Evolutionary conservation across 2,329 filamentous ascomycete species (phyloP).

Genomic region (Neospermospora avenae): DNA sequence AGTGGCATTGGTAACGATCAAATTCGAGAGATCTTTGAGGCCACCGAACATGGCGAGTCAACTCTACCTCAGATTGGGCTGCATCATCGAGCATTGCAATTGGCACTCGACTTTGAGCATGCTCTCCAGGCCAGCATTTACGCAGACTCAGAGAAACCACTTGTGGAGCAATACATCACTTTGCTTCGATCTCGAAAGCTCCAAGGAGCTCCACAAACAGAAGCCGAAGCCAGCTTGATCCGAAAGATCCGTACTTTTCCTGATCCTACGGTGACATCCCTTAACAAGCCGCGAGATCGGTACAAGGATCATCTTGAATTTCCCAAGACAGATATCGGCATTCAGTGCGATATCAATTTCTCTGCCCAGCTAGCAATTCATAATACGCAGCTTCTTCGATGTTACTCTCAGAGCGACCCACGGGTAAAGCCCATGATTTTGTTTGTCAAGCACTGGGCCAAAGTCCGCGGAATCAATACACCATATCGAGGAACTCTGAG

Average conservation of each 20-base stretch:
- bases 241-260: constrained; percentile 31
- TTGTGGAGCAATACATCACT: constrained; percentile 48
- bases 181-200: constrained; percentile 41
- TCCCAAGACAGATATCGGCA: constrained; percentile 71
- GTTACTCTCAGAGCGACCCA: constrained; percentile 75
- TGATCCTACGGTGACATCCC: constrained; percentile 43
- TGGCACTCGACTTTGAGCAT: constrained; percentile 53
- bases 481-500: constrained; percentile 83
- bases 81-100: constrained; percentile 52
- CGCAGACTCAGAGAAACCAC: constrained; percentile 34
- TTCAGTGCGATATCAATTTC: constrained; percentile 92
- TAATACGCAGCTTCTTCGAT: constrained; percentile 78
- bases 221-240: constrained; percentile 19
- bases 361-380: constrained; percentile 78
- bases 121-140: constrained; percentile 50
- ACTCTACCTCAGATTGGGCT: constrained; percentile 38
- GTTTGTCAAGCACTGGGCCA: constrained; percentile 91
- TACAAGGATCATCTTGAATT: constrained; percentile 68
- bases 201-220: constrained; percentile 28
- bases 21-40: constrained; percentile 43
- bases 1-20: constrained; percentile 48
- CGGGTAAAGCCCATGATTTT: constrained; percentile 76
- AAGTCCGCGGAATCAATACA: constrained; percentile 79
- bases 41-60: constrained; percentile 15
- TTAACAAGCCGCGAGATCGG: constrained; percentile 49